Base-by-base conservation (phyloP, 495 filamentous ascomycete species). In the Copromyces sp. region DNA sequence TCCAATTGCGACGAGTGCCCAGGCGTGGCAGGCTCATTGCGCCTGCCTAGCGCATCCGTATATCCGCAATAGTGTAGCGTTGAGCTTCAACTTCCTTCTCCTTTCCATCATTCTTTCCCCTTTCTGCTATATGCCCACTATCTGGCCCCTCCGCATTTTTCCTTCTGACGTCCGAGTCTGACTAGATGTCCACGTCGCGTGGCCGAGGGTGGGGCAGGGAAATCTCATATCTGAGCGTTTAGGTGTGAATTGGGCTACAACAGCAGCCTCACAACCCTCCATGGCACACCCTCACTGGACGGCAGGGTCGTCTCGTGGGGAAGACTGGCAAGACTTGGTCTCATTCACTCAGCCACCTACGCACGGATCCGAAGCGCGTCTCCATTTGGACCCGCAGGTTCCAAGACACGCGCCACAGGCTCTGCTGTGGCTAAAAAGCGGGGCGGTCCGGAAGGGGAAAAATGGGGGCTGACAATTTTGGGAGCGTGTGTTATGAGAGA, bases 301-400 rank as follows among this genome's bases (percentile, higher is more conserved):
- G 17, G 68, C n/a, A 68, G 70, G 70, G 70, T 45, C 42, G 16
- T 68, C 38, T 45, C 39, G 72, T 42, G 69, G 32, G 29, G 72
- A 37, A 70, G 65, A 61, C 42, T 29, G 42, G 39, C 35, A 70
- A 29, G 44, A 70, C 29, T 20, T 24, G 24, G 24, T 24, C 24
- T 24, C 24, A 24, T 24, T 24, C 24, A 24, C 24, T 24, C 24
- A 24, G 24, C 24, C 24, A 24, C 24, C 24, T 24, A 24, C n/a
- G n/a, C n/a, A n/a, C n/a, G n/a, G n/a, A n/a, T n/a, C n/a, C n/a
- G 24, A 24, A 24, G 24, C 24, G 24, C 24, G 24, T 24, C 24
- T 24, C 24, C 24, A 24, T 24, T 24, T 24, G 24, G 24, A 24
- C 24, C 24, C 24, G 24, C 24, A 24, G 24, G 24, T 24, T 24